Evolutionary conservation across 768 basidiomycete genomes (phyloP), one percentile per base, ranked within the genome.

Genomic region (Suillus subalutaceus): DNA sequence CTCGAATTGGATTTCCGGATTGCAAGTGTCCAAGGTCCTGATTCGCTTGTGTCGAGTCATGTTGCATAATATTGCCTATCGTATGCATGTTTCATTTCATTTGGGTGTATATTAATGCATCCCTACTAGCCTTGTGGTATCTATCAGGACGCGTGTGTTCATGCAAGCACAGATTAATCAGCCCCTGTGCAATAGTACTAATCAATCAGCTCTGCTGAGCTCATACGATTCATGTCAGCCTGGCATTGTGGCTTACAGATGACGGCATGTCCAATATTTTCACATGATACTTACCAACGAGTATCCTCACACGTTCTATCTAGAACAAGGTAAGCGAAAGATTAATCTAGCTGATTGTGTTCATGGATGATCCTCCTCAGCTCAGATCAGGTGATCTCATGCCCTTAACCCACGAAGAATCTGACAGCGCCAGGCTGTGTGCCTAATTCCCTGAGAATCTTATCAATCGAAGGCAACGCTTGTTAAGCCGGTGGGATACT

Each of bases 11-110:
- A 43, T 43, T 32, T 4, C 9, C 2, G 41, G 41, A 60, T 13
- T 18, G 58, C 16, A 2, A 60, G 59, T 60, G 59, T 60, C 59
- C 40, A 43, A 60, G 59, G 59, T 60, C 59, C 59, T 12, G 40
- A 10, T 6, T 10, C 58, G 16, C 18, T 9, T 43, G 10, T 59
- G 40, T 30, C 10, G 15, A 58, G 57, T 58, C 57, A 58, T 35
- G 38, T 26, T 59, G 16, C 40, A 59, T 35, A 35, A 32, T 35
- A 37, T 56, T 56, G 35, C 55, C 8, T 55, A 55, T 55, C 53
- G 15, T 18, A 32, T 26, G 26, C 58, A 9, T 60, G 58, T 59
- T 41, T 59, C 23, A 41, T 59, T 26, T 59, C 57, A 12, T 23
- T 40, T 40, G 7, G 2, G 12, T 10, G 26, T 20, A 18, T 41